Evolutionary conservation across 352 stramenopile genomes (phyloP).

Genomic region (Globisporangium mamillatum): DNA sequence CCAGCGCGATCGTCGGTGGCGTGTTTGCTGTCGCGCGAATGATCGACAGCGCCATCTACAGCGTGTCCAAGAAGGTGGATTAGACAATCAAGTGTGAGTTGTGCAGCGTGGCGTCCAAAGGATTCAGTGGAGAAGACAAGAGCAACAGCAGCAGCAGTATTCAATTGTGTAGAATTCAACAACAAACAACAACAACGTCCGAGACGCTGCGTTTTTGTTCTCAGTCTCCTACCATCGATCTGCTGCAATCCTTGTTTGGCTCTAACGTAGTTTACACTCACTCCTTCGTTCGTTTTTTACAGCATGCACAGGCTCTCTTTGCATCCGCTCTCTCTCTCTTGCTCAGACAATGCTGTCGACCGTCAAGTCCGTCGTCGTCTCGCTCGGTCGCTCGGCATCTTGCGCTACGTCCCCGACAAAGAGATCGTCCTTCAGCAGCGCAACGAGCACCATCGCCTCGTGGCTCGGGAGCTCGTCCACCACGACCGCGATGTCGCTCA

Average conservation of each 20-base stretch:
- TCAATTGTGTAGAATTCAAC: constrained; percentile 7
- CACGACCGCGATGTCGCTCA: constrained; percentile 53
- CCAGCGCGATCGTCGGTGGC: constrained; percentile 82
- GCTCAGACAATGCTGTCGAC: constrained; percentile 2
- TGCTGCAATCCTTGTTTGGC: neutral
- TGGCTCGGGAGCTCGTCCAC: constrained; percentile 51
- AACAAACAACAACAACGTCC: constrained; percentile 1
- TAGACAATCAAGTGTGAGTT: constrained; percentile 28
- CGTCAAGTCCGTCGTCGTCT: neutral
- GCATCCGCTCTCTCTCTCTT: neutral
- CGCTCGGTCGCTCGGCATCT: neutral
- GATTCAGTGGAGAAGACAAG: neutral
- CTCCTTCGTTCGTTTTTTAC: constrained; percentile 8
- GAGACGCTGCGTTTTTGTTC: constrained; percentile 3
- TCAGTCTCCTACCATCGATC: neutral
- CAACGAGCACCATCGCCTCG: constrained; percentile 45
- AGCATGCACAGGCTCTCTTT: neutral
- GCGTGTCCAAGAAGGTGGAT: constrained; percentile 86
- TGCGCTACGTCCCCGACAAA: constrained; percentile 11
- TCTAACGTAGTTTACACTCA: constrained; percentile 16
- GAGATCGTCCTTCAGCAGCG: constrained; percentile 51
- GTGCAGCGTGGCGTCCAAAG: neutral
- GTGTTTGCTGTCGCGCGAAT: constrained; percentile 87
- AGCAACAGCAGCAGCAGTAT: neutral
- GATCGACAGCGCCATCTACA: constrained; percentile 87